Evolutionary conservation across 2,329 filamentous ascomycete species (phyloP).

Genomic region (Apiospora kogelbergensis): DNA sequence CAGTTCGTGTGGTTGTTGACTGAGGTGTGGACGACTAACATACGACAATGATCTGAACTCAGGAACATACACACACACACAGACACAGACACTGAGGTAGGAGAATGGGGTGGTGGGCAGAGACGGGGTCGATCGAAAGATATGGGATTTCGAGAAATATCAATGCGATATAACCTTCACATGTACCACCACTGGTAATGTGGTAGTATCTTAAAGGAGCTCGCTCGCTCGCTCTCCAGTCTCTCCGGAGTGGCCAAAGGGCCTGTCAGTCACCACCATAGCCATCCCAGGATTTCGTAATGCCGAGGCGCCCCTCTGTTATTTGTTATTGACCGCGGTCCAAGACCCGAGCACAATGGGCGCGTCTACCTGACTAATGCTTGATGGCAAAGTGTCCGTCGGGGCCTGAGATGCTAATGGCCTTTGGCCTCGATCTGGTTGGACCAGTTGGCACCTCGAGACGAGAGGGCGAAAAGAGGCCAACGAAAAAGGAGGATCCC

Average conservation of each 20-base stretch:
- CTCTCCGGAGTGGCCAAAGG: neutral
- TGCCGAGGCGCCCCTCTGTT: conserved; percentile 4
- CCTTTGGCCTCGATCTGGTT: neutral
- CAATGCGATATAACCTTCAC: neutral
- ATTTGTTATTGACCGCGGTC: neutral
- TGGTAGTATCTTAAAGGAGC: neutral
- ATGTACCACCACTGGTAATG: neutral
- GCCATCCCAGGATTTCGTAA: neutral
- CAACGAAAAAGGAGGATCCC: neutral
- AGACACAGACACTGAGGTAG: neutral
- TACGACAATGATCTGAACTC: neutral
- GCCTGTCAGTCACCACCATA: neutral
- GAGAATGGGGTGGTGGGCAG: neutral
- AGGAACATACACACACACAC: neutral
- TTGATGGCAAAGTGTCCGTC: neutral
- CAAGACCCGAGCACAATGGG: neutral
- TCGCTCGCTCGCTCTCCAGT: neutral
- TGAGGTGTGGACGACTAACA: neutral
- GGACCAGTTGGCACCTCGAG: neutral
- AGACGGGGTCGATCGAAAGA: conserved; percentile 5
- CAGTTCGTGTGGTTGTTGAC: neutral
- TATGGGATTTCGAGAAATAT: neutral
- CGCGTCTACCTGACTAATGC: neutral
- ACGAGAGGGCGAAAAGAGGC: neutral
- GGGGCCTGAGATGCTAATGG: neutral